Base-by-base conservation (phyloP, 2,329 filamentous ascomycete species). In the Pseudocercospora ulei region DNA sequence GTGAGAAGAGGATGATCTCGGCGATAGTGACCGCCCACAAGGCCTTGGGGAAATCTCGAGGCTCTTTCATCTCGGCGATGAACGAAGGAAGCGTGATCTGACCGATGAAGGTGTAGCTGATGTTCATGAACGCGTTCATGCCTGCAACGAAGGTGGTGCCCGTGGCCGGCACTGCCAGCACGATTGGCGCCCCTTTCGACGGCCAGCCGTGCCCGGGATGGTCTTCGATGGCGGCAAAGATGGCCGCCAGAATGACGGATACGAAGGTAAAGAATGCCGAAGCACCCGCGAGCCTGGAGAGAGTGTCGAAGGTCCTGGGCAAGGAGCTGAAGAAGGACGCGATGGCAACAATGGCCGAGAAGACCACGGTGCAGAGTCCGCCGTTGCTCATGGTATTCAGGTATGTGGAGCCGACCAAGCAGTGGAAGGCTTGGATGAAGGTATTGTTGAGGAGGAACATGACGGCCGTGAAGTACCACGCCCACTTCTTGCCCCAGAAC, bases 361-460 rank as follows among this genome's bases (percentile, higher is more conserved):
- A 94, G 30, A 73, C 75, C 39, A 95, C 78, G 0, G 86, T 93
- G 55, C 85, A 88, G 11, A 82, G 64, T 33, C 72, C 68, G 51
- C 76, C 70, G 42, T 77, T 71, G 4, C 79, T 81, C 70, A 94
- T 87, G 38, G 85, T 93, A 66, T 94, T 93, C 48, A 93, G 70
- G 54, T 90, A 94, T 59, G 88, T 81, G 39, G 85, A 80, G 29
- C 82, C 84, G 2, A 85, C 78, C 33, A 94, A 70, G 48, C 87
- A 83, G 58, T 94, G 86, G 31, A 94, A 70, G 26, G 75, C 80
- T 71, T 80, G 47, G 51, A 92, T 90, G 60, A 90, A 90, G 9
- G 84, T 93, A 60, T 94, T 95, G 71, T 95, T 95, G 47, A 94
- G 62, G 29, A 94, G 65, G 62, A 95, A 95, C 82, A 93, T 93